Conservation (phyloP, 75 land plant species). For the Pinus albicaulis region DNA sequence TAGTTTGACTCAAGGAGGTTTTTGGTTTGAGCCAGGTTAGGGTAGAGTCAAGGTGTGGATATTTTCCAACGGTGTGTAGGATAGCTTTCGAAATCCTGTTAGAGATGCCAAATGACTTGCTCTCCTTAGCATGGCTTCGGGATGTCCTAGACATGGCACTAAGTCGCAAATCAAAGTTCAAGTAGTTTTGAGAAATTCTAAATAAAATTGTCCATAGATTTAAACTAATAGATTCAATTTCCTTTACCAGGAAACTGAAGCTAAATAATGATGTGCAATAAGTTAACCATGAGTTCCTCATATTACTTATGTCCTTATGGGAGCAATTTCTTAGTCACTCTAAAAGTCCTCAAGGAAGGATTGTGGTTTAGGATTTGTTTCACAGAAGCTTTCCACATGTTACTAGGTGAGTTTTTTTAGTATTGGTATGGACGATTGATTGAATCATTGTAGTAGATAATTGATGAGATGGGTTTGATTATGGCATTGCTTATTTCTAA, state of each 20-base stretch:
- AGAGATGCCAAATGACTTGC: no score
- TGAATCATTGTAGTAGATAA: not conserved
- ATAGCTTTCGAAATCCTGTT: no score
- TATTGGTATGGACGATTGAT: not conserved
- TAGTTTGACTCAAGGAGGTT: no score
- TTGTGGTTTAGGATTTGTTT: conserved; percentile 82
- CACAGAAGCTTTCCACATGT: conserved; percentile 86
- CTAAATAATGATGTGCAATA: conserved; percentile 94
- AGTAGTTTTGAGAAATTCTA: no score
- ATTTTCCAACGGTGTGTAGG: no score
- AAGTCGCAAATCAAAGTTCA: no score
- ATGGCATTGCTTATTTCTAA: not conserved
- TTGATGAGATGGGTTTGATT: not conserved
- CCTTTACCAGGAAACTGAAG: conserved; percentile 82
- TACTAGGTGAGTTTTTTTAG: conserved; percentile 50
- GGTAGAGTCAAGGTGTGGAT: no score
- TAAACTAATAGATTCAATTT: conserved; percentile 58
- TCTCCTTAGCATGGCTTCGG: no score
- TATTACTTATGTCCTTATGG: conserved; percentile 74
- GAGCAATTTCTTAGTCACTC: conserved; percentile 75
- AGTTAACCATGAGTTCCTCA: conserved; percentile 90
- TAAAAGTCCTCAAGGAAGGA: conserved; percentile 52
- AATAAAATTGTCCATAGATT: no score
- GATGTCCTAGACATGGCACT: no score
- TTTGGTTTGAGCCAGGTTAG: no score